Evolutionary conservation across 1,139 yeast genomes (phyloP).

Genomic region (Lodderomyces metapsilosis): DNA sequence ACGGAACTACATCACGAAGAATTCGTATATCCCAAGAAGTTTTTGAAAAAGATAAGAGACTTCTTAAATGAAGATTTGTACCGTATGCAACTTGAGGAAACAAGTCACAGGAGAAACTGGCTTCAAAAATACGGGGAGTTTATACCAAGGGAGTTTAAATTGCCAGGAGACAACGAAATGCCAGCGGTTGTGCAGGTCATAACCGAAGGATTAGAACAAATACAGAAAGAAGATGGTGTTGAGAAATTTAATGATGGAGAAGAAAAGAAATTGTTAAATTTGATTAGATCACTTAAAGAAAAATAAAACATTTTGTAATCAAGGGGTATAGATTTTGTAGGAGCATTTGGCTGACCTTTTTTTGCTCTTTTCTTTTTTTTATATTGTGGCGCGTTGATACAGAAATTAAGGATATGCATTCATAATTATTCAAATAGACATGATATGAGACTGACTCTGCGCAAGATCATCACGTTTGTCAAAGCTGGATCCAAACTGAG

Average conservation of each 20-base stretch:
- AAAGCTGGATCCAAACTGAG: not conserved
- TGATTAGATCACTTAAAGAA: slow-evolving; percentile 15
- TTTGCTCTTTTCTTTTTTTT: not conserved
- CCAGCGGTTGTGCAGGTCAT: slow-evolving; percentile 43
- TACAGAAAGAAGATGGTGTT: slow-evolving; percentile 17
- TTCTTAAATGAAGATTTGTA: slow-evolving; percentile 36
- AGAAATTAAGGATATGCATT: no score
- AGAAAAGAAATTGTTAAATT: slow-evolving; percentile 25
- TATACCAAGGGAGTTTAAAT: slow-evolving; percentile 40
- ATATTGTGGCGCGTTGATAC: not conserved
- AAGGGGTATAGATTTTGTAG: no score
- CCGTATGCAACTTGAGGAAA: slow-evolving; percentile 35
- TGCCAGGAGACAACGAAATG: slow-evolving; percentile 40
- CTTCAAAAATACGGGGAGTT: slow-evolving; percentile 39
- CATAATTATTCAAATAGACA: no score
- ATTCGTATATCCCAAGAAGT: slow-evolving; percentile 39
- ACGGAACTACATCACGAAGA: slow-evolving; percentile 42
- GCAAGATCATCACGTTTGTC: no score
- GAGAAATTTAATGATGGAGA: slow-evolving; percentile 17
- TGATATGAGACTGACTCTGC: no score
- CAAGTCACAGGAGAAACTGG: slow-evolving; percentile 38
- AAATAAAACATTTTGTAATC: not conserved
- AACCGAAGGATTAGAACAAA: slow-evolving; percentile 42
- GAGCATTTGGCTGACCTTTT: no score
- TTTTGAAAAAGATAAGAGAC: slow-evolving; percentile 28